Evolutionary conservation across 805 yeast genomes (phyloP), one percentile per base, ranked within the genome.

Genomic region (Hermanozyma aechmeae): DNA sequence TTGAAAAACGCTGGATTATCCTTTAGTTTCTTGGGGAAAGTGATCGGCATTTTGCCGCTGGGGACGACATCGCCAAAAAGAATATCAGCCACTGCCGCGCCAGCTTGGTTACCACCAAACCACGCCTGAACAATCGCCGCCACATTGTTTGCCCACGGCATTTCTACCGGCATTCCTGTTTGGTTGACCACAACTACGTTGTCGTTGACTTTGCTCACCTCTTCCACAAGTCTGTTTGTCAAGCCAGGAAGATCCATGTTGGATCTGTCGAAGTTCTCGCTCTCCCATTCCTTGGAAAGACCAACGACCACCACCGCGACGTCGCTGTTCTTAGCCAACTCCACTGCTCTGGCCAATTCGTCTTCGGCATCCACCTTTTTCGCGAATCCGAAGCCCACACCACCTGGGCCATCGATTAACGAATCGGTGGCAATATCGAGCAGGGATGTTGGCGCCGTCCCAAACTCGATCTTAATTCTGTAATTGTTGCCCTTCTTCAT

Each of bases 351-450:
- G 11, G 10, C 22, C 22, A 20, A 20, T 5, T 20, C 22, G 4
- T 9, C n/a, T n/a, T n/a, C n/a, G n/a, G n/a, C n/a, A n/a, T n/a
- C n/a, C n/a, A n/a, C n/a, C n/a, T n/a, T n/a, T n/a, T n/a, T n/a
- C n/a, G n/a, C n/a, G n/a, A 17, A 7, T 7, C 20, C 20, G 13
- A 43, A 25, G 22, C 42, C 34, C 25, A 45, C 25, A 3, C 39
- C 43, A 17, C 42, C 40, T 7, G 58, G 57, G 23, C 49, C 44
- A 31, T 37, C 34, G 23, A 53, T 48, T 15, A 48, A 51, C 5
- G 53, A 50, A 23, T 39, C 33, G 20, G 26, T 31, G 15, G 16
- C 24, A 15, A 49, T 24, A 12, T 17, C 15, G 14, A 35, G 21
- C 7, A n/a, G n/a, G n/a, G n/a, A n/a, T n/a, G 42, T 39, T 13